Base-by-base conservation (phyloP, 1,284 basidiomycete species). In the Sporisorium reilianum region DNA sequence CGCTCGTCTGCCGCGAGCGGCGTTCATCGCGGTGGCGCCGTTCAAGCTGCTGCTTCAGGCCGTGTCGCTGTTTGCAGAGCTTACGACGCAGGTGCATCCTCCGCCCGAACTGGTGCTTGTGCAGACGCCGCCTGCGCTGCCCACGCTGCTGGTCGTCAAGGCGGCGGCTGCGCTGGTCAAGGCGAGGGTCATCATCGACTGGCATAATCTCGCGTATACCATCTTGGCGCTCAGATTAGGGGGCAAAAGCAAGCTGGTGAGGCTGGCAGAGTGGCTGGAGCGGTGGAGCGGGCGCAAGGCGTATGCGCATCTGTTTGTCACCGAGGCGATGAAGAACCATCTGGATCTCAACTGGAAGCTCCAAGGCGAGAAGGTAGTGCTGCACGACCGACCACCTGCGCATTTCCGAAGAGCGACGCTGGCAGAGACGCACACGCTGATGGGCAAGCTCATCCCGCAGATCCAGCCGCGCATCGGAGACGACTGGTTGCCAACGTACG, bases 201-300 rank as follows among this genome's bases (percentile, higher is more conserved):
- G 97, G 97, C 97, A 99, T 85, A 99, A 99, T 84, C 89, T 96
- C 10, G 95, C 95, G 8, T 96, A 94, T 84, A 97, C 91, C 62
- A 95, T 99, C 54, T 89, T 99, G 34, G 92, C 92, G 0, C 86
- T 99, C 65, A 91, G 91, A 71, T 86, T 96, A 9, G 93, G 94
- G 0, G 65, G 87, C 0, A 83, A 85, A 0, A 92, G 93, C 78
- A 85, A 87, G 0, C 88, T 96, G 61, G 94, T 97, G 28, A 88
- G 85, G 58, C 80, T 96, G 14, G 78, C 80, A 1, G 74, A 64
- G 22, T n/a, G 38, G 45, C 57, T 84, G 18, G 83, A 84, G 54
- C 53, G 70, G n/a, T 55, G 59, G 53, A 74, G 72, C 20, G 83
- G 83, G 11, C 54, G 72, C 11, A 64, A 30, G 10, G 96, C 97